Base-by-base conservation (phyloP, 1,284 basidiomycete species). In the Termitomyces sp. region DNA sequence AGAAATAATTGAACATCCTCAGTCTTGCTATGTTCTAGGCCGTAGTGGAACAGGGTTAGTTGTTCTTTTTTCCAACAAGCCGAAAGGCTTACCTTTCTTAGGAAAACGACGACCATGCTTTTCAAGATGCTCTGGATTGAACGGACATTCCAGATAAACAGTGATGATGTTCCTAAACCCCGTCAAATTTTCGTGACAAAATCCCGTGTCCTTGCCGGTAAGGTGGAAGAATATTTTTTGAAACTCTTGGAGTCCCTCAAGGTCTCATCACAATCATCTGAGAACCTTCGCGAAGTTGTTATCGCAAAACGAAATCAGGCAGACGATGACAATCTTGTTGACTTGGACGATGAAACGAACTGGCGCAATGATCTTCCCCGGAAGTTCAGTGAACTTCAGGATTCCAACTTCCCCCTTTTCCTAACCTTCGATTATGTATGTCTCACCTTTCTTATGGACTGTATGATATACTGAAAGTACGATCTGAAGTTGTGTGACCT, bases 131-230 rank as follows among this genome's bases (percentile, higher is more conserved):
- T 88, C 3, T 77, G 80, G 4, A 78, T 88, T 6, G 82, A 88
- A 60, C 71, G 77, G 9, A 70, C 75, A 1, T 82, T 76, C 67
- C 69, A 77, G 41, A 57, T 70, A 28, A 65, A 66, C 13, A 62
- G 61, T 15, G 67, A 67, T 31, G 61, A 61, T 5, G 62, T 72
- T 30, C 62, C 67, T 6, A 75, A 73, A 53, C 80, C 82, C 0
- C 77, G 84, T 17, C 88, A 90, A 62, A 68, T 90, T 2, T 90
- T 90, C 60, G 81, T 90, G 0, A 90, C 88, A 0, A 82, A 87
- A 64, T 88, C 86, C 2, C 72, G 74, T 19, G 74, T 85, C 7
- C 74, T 90, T 5, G 84, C 84, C 0, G 72, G 69, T 36, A 86
- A 84, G 56, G 86, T 89, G 17, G 75, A 83, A 61, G 82, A 85